Evolutionary conservation across 768 basidiomycete species (phyloP), one percentile per base, ranked within the genome.

Genomic region (Suillus subaureus): DNA sequence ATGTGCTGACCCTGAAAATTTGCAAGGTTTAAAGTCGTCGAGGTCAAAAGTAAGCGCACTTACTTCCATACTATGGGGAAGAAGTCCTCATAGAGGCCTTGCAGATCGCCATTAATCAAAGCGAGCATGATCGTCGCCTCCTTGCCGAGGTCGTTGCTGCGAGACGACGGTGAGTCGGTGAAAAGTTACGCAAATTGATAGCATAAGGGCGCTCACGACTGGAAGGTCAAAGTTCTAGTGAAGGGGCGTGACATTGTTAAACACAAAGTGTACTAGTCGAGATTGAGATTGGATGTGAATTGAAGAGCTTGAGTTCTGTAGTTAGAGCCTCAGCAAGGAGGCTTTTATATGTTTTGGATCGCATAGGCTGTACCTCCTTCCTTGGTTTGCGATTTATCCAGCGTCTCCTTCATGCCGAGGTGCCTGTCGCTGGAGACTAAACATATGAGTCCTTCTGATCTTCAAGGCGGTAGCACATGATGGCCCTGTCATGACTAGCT

Each of bases 31-130:
- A 4, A 39, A 9, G 16, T 26, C 1, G 23, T 39, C 37, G 1
- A 0, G 8, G 8, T 13, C 4, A 7, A 23, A 9, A 39, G n/a
- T 4, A 16, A 4, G 37, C 4, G 23, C 8, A 16, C 56, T 57
- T 57, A 57, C 56, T 33, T 57, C 56, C 35, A 57, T 16, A 57
- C 56, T 23, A 57, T n/a, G 1, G 56, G 56, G 7, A n/a, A 57
- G 56, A 16, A 23, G 8, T 37, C n/a, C 31, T 57, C 7, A 15
- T 57, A 57, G 37, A 57, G 35, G 35, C 37, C 56, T 16, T 57
- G 1, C 23, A 57, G 8, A 37, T 23, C 6, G n/a, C 2, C 8
- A 23, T 37, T 13, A 4, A 35, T 35, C 35, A 23, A 57, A 9
- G 56, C 23, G 35, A 57, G 56, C 15, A 57, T 37, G 15, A 57